Evolutionary conservation across 345 rosid species (phyloP), one percentile per base, ranked within the genome.

Genomic region (Lenwebbia sp.): DNA sequence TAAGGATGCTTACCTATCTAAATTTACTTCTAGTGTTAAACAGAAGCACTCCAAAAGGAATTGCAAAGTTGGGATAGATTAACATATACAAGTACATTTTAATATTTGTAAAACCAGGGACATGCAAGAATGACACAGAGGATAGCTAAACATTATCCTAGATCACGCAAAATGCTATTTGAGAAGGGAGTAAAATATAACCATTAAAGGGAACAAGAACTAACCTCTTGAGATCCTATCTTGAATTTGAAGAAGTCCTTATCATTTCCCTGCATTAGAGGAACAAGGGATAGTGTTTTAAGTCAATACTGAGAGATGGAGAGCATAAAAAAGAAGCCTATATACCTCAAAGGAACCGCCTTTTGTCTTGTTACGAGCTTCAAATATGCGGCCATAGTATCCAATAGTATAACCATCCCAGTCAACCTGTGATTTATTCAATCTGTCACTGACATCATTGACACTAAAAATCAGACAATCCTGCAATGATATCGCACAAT

Each of bases 401-500:
- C 99, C 99, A 85, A 96, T 96, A 82, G 99, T 95, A 92, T 94
- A 96, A 50, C 98, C 99, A 78, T 95, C 99, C 99, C 99, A 95
- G 89, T 96, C 98, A 92, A 96, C 94, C 99, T 96, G 85, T 88
- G 85, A 84, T 30, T 47, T 56, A 85, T 75, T 83, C 22, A 51
- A 60, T 65, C 83, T 58, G 85, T 85, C 56, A 82, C 37, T 50
- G 57, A 30, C 60, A 53, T 83, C 7, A 55, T 52, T 30, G 57
- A 53, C 60, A 40, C 37, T 37, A 70, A 70, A 2, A 14, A 70
- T 33, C 47, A 70, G 13, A 19, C 81, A 70, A 70, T 70, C 14
- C 81, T 37, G 47, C 26, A 70, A 1, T 33, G 4, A 70, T 70
- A 70, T 21, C 78, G 19, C 23, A 70, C 47, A 70, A 37, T 70